Conservation (phyloP, 2,329 filamentous ascomycete genomes). For the Huntiella savannae region DNA sequence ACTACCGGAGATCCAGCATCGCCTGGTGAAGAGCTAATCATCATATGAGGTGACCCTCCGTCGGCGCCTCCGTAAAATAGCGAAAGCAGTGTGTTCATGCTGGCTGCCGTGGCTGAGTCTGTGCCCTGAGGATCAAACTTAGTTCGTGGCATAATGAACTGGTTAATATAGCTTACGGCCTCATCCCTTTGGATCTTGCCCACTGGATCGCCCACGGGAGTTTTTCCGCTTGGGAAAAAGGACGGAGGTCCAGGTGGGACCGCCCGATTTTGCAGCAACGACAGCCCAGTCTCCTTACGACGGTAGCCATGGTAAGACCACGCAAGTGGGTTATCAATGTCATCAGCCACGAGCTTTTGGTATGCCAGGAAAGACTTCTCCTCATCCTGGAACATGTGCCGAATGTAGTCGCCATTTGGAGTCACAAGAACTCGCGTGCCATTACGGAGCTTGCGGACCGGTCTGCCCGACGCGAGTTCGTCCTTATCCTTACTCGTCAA, state of each 20-base stretch:
- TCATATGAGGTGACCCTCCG: not conserved
- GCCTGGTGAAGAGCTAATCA: not conserved
- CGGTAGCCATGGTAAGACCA: slow-evolving; percentile 28
- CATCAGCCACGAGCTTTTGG: slow-evolving; percentile 36
- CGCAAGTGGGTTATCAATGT: slow-evolving; percentile 31
- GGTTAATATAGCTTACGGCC: slow-evolving; percentile 48
- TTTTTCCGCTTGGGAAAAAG: slow-evolving; percentile 34
- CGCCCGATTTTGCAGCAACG: slow-evolving; percentile 42
- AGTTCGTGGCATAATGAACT: slow-evolving; percentile 40
- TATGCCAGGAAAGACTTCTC: slow-evolving; percentile 52
- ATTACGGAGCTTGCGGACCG: slow-evolving; percentile 37
- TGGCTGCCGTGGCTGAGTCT: slow-evolving; percentile 21
- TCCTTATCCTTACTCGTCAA: slow-evolving; percentile 36
- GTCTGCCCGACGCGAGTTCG: slow-evolving; percentile 33
- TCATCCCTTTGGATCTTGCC: slow-evolving; percentile 48
- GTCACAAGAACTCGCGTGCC: slow-evolving; percentile 53
- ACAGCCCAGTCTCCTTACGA: slow-evolving; percentile 25
- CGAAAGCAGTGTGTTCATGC: slow-evolving; percentile 34
- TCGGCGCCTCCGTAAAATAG: slow-evolving; percentile 14
- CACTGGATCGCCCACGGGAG: slow-evolving; percentile 34
- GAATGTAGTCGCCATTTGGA: slow-evolving; percentile 57
- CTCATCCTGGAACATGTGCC: slow-evolving; percentile 47
- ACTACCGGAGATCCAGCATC: not conserved
- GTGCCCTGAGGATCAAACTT: not conserved
- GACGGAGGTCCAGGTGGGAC: slow-evolving; percentile 44